Base-by-base conservation (phyloP, 1,284 basidiomycete genomes). In the Moesziomyces antarcticus region DNA sequence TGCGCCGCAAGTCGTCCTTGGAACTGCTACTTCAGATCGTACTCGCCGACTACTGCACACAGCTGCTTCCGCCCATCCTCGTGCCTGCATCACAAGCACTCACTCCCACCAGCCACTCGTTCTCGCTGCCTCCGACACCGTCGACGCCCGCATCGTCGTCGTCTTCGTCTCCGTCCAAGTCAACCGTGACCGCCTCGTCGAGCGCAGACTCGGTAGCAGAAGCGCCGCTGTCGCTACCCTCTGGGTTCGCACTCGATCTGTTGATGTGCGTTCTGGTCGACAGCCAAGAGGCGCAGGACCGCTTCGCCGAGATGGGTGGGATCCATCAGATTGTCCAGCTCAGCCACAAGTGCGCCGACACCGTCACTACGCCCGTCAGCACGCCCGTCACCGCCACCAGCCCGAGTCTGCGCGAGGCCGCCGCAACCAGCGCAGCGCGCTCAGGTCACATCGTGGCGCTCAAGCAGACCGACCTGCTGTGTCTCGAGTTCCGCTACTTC, bases 181-280 rank as follows among this genome's bases (percentile, higher is more conserved):
- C 48, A 1, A 13, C 59, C 1, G 27, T 49, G 20, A 5, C 41
- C 3, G 35, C 48, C 18, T 21, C 20, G 9, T 37, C 33, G 14
- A 35, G 50, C 50, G 47, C 24, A 6, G 47, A 16, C 14, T 24
- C 22, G 24, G 14, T 20, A 18, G 18, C n/a, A 2, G 14, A 49
- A 25, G 25, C n/a, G 30, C 62, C 61, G 11, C 60, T 69, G 21
- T 55, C 58, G 3, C 45, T 70, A 8, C 72, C 72, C 0, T 74
- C 72, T 1, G 63, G 67, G 0, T 74, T 74, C 35, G 72, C 72
- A 10, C 54, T 74, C 18, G 66, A 70, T 35, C 56, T 70, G 42
- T 59, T 74, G 50, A 74, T 74, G 72, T 74, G 72, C 45, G 48
- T 74, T 30, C 60, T 74, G 14, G 72, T 70, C 40, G 67, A 74